Conservation (phyloP, 495 filamentous ascomycete genomes). For the Ramalina peruviana region DNA sequence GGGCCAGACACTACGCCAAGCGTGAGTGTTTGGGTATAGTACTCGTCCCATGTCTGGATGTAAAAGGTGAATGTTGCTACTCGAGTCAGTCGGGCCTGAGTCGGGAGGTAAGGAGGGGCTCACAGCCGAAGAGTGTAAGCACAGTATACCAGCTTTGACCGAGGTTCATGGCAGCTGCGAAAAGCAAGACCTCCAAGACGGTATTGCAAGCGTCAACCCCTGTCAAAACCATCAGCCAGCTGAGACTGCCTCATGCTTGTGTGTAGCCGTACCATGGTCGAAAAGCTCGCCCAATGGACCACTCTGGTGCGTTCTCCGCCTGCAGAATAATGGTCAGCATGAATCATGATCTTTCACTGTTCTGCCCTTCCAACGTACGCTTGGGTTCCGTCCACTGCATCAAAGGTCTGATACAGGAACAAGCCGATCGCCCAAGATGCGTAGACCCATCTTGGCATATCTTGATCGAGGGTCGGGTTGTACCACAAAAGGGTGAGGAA, state of each 20-base stretch:
- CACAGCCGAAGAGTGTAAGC: slow-evolving; percentile 69
- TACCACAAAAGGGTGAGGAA: slow-evolving; percentile 92
- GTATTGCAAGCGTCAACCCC: slow-evolving; percentile 93
- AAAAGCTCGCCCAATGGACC: slow-evolving; percentile 93
- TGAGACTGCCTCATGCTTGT: background rate
- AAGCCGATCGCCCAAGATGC: slow-evolving; percentile 76
- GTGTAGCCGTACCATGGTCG: slow-evolving; percentile 57
- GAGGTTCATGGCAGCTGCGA: slow-evolving; percentile 79
- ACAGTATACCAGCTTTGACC: slow-evolving; percentile 88
- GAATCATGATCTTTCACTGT: slow-evolving; percentile 12
- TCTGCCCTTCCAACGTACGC: slow-evolving; percentile 29
- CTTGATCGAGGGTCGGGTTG: slow-evolving; percentile 81
- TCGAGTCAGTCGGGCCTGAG: background rate
- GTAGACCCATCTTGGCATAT: slow-evolving; percentile 93
- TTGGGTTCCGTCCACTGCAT: slow-evolving; percentile 90
- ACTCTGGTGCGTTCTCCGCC: slow-evolving; percentile 78
- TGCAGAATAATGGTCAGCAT: slow-evolving; percentile 15
- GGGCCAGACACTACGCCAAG: slow-evolving; percentile 87
- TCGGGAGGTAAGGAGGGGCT: slow-evolving; percentile 9
- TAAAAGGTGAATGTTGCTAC: slow-evolving; percentile 80
- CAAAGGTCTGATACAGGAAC: slow-evolving; percentile 96
- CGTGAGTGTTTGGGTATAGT: slow-evolving; percentile 90
- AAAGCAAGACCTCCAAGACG: slow-evolving; percentile 81
- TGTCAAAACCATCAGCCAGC: slow-evolving; percentile 17
- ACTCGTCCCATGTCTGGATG: slow-evolving; percentile 98